phyloP scores from a whole-genome alignment of 306 rosid species.

The Trifolium pratense region DNA sequence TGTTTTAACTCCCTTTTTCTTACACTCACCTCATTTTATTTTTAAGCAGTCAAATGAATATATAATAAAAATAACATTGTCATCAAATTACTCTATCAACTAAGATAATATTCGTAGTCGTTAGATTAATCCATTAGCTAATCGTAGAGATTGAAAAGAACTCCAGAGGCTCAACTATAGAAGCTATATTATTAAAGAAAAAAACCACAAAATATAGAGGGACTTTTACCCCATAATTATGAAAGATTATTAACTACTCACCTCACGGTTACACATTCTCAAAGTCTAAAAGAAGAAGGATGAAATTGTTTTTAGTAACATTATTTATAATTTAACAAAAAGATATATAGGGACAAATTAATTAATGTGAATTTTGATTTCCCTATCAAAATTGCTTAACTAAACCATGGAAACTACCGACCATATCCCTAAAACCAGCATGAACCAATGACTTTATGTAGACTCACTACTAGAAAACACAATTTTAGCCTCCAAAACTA shows the following conservation, averaged over 20 bases:
- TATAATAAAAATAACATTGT: too few species aligned
- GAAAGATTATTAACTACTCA: not conserved
- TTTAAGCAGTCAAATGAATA: too few species aligned
- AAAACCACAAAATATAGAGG: not conserved
- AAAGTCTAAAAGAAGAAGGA: not conserved
- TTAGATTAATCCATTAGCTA: not conserved
- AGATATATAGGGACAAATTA: not conserved
- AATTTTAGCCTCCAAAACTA: too few species aligned
- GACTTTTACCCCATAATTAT: not conserved
- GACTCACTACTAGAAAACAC: too few species aligned
- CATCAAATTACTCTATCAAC: too few species aligned
- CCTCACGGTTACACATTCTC: constrained; percentile 5
- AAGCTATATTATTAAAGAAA: not conserved
- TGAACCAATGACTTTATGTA: constrained; percentile 41
- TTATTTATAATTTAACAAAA: constrained; percentile 1
- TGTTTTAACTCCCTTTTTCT: too few species aligned
- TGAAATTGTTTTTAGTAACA: not conserved
- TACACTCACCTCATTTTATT: too few species aligned
- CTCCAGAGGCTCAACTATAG: not conserved
- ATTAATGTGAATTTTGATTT: not conserved
- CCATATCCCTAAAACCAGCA: constrained; percentile 78
- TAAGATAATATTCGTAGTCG: not conserved
- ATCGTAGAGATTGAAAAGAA: too few species aligned
- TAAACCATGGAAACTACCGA: constrained; percentile 52
- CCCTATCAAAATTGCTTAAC: constrained; percentile 7